Conservation (phyloP, 208 protist species). For the Trypanosoma platydactyli region DNA sequence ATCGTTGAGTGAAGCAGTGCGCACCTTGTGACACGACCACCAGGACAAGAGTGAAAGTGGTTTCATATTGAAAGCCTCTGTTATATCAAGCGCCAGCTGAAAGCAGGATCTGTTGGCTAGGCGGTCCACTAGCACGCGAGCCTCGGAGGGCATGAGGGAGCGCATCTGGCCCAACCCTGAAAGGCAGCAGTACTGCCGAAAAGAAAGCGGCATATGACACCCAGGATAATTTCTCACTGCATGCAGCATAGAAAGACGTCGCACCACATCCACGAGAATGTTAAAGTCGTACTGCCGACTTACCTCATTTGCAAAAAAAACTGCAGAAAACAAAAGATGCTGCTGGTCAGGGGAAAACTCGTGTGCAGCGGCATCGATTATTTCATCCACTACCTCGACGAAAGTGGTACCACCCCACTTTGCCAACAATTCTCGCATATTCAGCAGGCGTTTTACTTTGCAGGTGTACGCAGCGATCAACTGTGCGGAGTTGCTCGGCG, state of each 20-base stretch:
- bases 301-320: constrained; percentile 36
- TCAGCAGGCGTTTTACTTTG: constrained; percentile 27
- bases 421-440: constrained; percentile 7
- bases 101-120: constrained; percentile 35
- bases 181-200: constrained; percentile 22
- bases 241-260: constrained; percentile 38
- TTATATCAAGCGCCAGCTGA: constrained; percentile 48
- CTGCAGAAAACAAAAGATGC: constrained; percentile 39
- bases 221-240: constrained; percentile 30
- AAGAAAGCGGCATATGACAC: constrained; percentile 33
- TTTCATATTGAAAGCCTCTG: constrained; percentile 30
- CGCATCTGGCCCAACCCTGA: constrained; percentile 11
- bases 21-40: constrained; percentile 31
- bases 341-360: constrained; percentile 36
- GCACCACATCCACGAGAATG: constrained; percentile 38
- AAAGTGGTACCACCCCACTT: constrained; percentile 24
- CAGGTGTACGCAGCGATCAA: constrained; percentile 33
- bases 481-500: constrained; percentile 28
- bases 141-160: constrained; percentile 25
- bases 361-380: constrained; percentile 25
- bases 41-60: constrained; percentile 28
- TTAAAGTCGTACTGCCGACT: constrained; percentile 28
- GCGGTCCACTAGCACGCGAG: constrained; percentile 40
- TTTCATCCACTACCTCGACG: constrained; percentile 43
- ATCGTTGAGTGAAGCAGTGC: constrained; percentile 11